These are phyloP conservation scores for Sporisorium exsertum DNA, from an alignment of 1,284 basidiomycete species.

Conservation along the genomic window DNA sequence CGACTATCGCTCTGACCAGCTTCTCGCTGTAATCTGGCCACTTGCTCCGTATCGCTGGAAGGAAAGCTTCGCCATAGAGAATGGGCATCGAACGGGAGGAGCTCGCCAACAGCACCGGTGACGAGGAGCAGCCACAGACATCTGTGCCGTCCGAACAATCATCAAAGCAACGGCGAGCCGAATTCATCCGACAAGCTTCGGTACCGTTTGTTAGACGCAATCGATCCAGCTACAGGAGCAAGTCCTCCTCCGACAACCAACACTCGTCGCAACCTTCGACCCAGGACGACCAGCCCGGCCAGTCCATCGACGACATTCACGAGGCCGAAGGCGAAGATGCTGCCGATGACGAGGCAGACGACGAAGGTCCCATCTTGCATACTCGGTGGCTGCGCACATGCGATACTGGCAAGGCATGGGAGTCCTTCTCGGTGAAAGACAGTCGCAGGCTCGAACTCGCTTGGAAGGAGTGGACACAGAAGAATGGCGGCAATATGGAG, in stretches of 20 bases:
- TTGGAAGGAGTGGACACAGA: slow-evolving; percentile 38
- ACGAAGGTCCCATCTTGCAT: slow-evolving; percentile 37
- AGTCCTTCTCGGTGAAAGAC: slow-evolving; percentile 40
- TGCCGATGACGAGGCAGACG: slow-evolving; percentile 17
- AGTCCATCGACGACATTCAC: slow-evolving; percentile 25
- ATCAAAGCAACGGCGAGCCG: slow-evolving; percentile 37
- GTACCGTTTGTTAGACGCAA: slow-evolving; percentile 30
- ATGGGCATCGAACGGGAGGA: slow-evolving; percentile 26
- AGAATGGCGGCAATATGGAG: slow-evolving; percentile 40
- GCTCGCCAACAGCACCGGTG: slow-evolving; percentile 18
- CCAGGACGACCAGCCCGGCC: slow-evolving; percentile 7
- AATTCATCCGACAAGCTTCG: slow-evolving; percentile 50
- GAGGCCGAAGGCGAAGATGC: slow-evolving; percentile 27
- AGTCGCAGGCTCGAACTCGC: slow-evolving; percentile 43
- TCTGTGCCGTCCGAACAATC: slow-evolving; percentile 16
- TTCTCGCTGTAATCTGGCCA: background rate
- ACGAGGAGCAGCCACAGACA: slow-evolving; percentile 18
- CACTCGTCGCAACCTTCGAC: slow-evolving; percentile 21
- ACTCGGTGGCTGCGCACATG: slow-evolving; percentile 37
- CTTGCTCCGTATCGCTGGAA: background rate
- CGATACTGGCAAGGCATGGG: slow-evolving; percentile 42
- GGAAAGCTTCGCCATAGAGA: background rate
- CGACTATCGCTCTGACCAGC: background rate
- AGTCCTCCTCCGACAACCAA: slow-evolving; percentile 18
- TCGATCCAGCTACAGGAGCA: slow-evolving; percentile 28